Conservation (phyloP, 2,329 filamentous ascomycete species). For the Pleurostoma richardsiae region DNA sequence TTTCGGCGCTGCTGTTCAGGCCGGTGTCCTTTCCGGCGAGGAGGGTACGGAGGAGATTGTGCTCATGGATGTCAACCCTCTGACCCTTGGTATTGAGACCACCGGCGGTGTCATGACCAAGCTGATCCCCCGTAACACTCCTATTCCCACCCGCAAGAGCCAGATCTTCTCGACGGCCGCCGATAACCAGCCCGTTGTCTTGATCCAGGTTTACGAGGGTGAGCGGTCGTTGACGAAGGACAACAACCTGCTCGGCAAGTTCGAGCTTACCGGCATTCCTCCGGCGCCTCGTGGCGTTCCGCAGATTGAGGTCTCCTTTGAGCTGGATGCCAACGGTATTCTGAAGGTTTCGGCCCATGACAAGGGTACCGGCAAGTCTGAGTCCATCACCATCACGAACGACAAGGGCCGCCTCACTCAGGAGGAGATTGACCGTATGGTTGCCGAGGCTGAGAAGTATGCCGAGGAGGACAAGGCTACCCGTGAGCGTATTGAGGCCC, state of each 20-base stretch:
- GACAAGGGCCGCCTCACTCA: slow-evolving; percentile 96
- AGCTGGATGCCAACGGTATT: slow-evolving; percentile 97
- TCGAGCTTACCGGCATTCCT: slow-evolving; percentile 94
- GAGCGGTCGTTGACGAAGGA: slow-evolving; percentile 93
- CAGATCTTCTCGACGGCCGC: slow-evolving; percentile 97
- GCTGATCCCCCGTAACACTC: slow-evolving; percentile 90
- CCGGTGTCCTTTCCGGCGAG: slow-evolving; percentile 89
- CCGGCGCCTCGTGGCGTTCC: slow-evolving; percentile 93
- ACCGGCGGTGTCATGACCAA: slow-evolving; percentile 98
- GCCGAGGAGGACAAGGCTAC: slow-evolving; percentile 99
- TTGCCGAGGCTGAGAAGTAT: slow-evolving; percentile 95
- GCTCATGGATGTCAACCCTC: slow-evolving; percentile 95
- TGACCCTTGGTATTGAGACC: slow-evolving; percentile 96
- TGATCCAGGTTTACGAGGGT: slow-evolving; percentile 94
- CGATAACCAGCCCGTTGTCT: slow-evolving; percentile 91
- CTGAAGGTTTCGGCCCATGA: slow-evolving; percentile 93
- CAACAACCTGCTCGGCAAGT: slow-evolving; percentile 97
- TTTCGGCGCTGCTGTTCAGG: slow-evolving; percentile 95
- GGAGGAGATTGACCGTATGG: slow-evolving; percentile 99
- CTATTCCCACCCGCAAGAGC: slow-evolving; percentile 92
- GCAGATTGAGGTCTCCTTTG: slow-evolving; percentile 97
- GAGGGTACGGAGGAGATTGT: slow-evolving; percentile 74
- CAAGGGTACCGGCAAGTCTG: slow-evolving; percentile 96
- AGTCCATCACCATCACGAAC: slow-evolving; percentile 98
- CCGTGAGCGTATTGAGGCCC: slow-evolving; percentile 92